A percentile compares a stretch with the other conserved stretches of the same genome.
Conservation (phyloP, 2,329 filamentous ascomycete species). For the Dothideomycetidae sp. region DNA sequence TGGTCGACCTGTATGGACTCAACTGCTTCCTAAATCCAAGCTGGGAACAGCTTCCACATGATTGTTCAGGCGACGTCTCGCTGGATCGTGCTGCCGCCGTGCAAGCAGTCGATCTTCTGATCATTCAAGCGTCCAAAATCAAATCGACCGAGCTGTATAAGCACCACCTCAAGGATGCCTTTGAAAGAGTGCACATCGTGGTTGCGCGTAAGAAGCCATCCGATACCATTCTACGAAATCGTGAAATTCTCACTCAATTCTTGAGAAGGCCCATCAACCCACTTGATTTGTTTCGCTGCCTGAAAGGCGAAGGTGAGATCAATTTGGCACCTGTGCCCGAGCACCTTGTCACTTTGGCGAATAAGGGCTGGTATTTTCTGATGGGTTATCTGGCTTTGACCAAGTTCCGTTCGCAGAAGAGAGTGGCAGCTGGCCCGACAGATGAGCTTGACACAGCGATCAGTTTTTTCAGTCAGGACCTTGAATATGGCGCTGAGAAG, state of each 20-base stretch:
- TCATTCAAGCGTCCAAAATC: conserved; percentile 66
- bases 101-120: conserved; percentile 69
- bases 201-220: conserved; percentile 65
- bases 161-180: conserved; percentile 75
- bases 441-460: conserved; percentile 74
- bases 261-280: conserved; percentile 76
- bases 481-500: conserved; percentile 66
- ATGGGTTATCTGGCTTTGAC: conserved; percentile 77
- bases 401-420: conserved; percentile 69
- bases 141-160: conserved; percentile 84
- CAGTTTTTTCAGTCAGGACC: conserved; percentile 63
- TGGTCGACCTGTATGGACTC: conserved; percentile 70
- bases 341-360: conserved; percentile 55
- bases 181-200: conserved; percentile 84
- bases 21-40: conserved; percentile 38
- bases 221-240: conserved; percentile 72
- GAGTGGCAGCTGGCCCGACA: conserved; percentile 51
- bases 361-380: conserved; percentile 82
- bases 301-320: conserved; percentile 64
- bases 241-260: conserved; percentile 66
- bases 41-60: conserved; percentile 48
- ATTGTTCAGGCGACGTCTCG: conserved; percentile 55
- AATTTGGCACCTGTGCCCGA: conserved; percentile 47
- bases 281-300: conserved; percentile 61
- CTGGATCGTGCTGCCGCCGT: conserved; percentile 70